Evolutionary conservation across 192 early-diverging fungal genomes (phyloP), one percentile per base, ranked within the genome.

Genomic region (Coemansia sp.): DNA sequence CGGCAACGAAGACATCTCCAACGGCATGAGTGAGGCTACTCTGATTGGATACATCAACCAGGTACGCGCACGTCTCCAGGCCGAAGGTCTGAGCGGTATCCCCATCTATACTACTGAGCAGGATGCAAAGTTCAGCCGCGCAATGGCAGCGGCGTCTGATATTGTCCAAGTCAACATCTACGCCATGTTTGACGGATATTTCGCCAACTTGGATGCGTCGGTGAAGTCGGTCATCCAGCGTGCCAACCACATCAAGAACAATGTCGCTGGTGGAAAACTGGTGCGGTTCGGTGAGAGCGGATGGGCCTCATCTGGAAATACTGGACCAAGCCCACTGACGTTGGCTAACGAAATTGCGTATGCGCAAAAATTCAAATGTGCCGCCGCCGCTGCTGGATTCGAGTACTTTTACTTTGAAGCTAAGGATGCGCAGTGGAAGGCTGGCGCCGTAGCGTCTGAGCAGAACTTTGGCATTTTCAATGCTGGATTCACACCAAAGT

Each of bases 341-440:
- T 52, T 84, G 53, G 67, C 47, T 16, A 78, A 76, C 63, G 62
- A 84, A 44, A 64, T 71, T 1, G 38, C 52, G 2, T 84, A 66
- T 69, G 71, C 68, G 11, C 57, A 73, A 39, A 64, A 69, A 67
- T 75, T 84, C 68, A 70, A 71, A 59, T 84, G 81, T 58, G 71
- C 72, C 0, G 81, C 76, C 0, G 62, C 63, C 0, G 33, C 53
- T 0, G 68, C 70, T 28, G 67, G 64, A 6, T 74, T 47, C 43
- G 65, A 75, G n/a, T 84, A 84, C 70, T 84, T 84, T 33, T 84
- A 73, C 73, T 84, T 84, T 71, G 81, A 84, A 23, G 81, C 81
- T 7, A 84, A 84, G 76, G 66, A 84, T 37, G 76, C 81, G 2
- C 26, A 68, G 40, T 84, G 81, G 81, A 84, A 84, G 70, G 6